Evolutionary conservation across 805 yeast genomes (phyloP).

Genomic region (Diddensiella santjacobensis): DNA sequence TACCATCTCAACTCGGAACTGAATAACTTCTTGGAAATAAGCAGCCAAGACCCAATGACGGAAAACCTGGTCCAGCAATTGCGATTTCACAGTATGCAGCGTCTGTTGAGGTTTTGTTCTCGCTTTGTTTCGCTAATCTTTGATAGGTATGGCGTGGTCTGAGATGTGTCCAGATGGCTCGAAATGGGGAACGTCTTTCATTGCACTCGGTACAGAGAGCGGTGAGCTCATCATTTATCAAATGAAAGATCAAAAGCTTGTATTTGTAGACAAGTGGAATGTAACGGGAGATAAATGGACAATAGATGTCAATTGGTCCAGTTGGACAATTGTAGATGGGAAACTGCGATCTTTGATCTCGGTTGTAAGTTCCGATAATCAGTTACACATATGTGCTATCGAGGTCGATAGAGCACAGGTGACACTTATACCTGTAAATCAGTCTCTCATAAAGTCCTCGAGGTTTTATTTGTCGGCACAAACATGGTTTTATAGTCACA

Average conservation of each 20-base stretch:
- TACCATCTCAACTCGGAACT: background rate
- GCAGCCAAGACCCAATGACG: background rate
- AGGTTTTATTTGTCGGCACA: slow-evolving; percentile 11
- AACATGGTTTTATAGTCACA: slow-evolving; percentile 7
- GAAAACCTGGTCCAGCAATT: slow-evolving; percentile 7
- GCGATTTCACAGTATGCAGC: slow-evolving; percentile 12
- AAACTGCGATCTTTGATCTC: background rate
- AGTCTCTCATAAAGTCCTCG: slow-evolving; percentile 3
- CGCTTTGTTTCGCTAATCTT: background rate
- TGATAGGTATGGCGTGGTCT: slow-evolving; percentile 18
- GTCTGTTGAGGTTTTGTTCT: background rate
- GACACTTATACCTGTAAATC: background rate
- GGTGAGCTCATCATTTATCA: slow-evolving; percentile 18
- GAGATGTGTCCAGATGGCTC: slow-evolving; percentile 1
- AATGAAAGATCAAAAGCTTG: background rate
- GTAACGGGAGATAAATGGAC: slow-evolving; percentile 14
- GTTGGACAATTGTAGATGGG: background rate
- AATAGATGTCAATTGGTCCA: slow-evolving; percentile 15
- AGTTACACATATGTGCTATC: background rate
- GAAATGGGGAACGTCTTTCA: slow-evolving; percentile 23
- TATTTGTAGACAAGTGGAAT: slow-evolving; percentile 4
- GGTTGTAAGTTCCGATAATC: background rate
- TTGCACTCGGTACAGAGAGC: slow-evolving; percentile 23
- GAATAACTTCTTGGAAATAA: background rate
- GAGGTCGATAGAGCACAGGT: background rate